A percentile compares a stretch with the other conserved stretches of the same genome.
phyloP scores from a whole-genome alignment of 1,139 yeast species.

The Sugiyamaella sp. region DNA sequence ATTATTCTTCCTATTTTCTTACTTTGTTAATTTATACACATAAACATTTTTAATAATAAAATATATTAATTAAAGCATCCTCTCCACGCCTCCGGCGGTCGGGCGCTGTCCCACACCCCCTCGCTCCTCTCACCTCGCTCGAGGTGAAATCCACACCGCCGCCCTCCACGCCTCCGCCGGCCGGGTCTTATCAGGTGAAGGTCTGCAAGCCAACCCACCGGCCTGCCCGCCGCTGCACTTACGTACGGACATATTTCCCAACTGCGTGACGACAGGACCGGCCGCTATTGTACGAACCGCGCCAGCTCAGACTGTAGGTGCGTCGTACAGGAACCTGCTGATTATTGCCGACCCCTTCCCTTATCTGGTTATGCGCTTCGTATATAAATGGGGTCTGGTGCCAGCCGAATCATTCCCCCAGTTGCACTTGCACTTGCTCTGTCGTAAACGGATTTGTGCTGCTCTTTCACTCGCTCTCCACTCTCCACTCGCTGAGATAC shows the following conservation, averaged over 20 bases:
- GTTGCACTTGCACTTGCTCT: too few species aligned
- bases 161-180: neutral
- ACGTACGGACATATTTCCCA: too few species aligned
- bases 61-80: neutral
- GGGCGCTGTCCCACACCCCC: neutral
- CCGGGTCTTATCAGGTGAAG: too few species aligned
- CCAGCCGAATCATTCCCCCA: neutral
- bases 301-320: too few species aligned
- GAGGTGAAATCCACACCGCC: neutral
- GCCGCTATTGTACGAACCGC: too few species aligned
- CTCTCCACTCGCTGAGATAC: too few species aligned
- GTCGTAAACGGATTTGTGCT: too few species aligned
- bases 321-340: too few species aligned
- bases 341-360: neutral
- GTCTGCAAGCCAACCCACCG: too few species aligned
- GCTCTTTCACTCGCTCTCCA: too few species aligned
- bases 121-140: neutral
- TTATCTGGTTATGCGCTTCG: neutral
- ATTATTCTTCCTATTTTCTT: neutral
- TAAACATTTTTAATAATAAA: neutral
- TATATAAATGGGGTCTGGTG: neutral
- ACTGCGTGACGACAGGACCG: too few species aligned
- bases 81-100: neutral
- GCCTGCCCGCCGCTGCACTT: too few species aligned
- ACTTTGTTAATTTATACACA: neutral